phyloP scores from a whole-genome alignment of 768 basidiomycete species.

The Boletus patriciae region DNA sequence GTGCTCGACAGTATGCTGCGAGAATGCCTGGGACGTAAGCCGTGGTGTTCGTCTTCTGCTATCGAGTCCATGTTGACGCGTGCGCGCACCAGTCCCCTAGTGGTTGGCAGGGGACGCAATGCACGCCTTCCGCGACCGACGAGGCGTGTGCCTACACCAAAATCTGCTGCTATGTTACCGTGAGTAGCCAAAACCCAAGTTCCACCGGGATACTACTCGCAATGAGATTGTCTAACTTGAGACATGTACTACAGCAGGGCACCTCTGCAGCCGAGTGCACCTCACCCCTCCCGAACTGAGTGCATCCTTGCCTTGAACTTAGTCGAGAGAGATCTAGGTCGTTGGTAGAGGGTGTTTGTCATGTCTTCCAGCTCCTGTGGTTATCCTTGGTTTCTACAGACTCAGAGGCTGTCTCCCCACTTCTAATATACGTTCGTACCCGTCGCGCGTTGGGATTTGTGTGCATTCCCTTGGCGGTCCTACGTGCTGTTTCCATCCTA shows the following conservation, averaged over 20 bases:
- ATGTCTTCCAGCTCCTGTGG: neutral
- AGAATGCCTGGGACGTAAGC: neutral
- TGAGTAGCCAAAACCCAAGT: neutral
- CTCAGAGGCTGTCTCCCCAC: neutral
- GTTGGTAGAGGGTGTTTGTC: neutral
- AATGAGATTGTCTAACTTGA: neutral
- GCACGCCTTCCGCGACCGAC: neutral
- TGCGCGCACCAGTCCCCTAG: neutral
- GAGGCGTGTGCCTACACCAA: neutral
- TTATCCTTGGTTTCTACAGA: neutral
- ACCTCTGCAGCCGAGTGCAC: neutral
- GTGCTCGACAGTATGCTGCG: slow-evolving; percentile 1
- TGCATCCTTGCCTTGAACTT: neutral
- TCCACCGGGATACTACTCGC: no score
- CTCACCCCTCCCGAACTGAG: neutral
- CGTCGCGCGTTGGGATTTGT: no score
- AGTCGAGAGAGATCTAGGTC: neutral
- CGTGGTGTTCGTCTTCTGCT: neutral
- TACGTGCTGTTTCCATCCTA: no score
- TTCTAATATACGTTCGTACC: neutral
- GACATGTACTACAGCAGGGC: neutral
- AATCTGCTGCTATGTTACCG: slow-evolving; percentile 2
- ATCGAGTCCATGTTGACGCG: neutral
- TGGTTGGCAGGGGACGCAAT: neutral
- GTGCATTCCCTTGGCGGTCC: neutral